These are phyloP conservation scores for Spongiforma sp. DNA, from an alignment of 1,284 basidiomycete genomes.

Conservation along the genomic window DNA sequence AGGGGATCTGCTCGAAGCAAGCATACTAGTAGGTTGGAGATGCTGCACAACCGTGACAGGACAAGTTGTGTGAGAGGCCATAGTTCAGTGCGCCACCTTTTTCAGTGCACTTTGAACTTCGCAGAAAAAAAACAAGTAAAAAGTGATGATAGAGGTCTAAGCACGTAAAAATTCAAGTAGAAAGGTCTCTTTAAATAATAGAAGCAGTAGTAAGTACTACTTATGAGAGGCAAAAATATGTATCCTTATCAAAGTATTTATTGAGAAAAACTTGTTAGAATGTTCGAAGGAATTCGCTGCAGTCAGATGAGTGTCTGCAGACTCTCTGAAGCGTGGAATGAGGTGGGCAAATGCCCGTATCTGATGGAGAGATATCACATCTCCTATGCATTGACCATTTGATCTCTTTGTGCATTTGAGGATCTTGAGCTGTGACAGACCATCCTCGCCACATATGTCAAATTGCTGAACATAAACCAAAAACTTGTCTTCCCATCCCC, in stretches of 20 bases:
- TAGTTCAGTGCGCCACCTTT: too few species aligned
- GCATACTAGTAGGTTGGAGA: too few species aligned
- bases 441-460: neutral
- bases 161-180: too few species aligned
- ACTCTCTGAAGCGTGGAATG: neutral
- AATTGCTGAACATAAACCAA: neutral
- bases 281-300: neutral
- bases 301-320: neutral
- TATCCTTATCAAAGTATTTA: constrained; percentile 1
- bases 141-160: too few species aligned
- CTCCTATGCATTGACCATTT: neutral
- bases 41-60: too few species aligned
- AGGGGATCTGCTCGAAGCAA: too few species aligned
- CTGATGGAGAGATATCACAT: neutral
- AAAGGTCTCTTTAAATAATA: too few species aligned
- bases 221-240: neutral
- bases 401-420: neutral
- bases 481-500: neutral
- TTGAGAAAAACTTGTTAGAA: neutral
- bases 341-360: neutral
- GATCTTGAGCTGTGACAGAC: neutral
- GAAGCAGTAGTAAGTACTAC: too few species aligned
- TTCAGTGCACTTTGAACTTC: too few species aligned
- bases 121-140: too few species aligned
- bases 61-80: too few species aligned